phyloP scores from a whole-genome alignment of 1,284 basidiomycete species.

The Pholiota adiposa region DNA sequence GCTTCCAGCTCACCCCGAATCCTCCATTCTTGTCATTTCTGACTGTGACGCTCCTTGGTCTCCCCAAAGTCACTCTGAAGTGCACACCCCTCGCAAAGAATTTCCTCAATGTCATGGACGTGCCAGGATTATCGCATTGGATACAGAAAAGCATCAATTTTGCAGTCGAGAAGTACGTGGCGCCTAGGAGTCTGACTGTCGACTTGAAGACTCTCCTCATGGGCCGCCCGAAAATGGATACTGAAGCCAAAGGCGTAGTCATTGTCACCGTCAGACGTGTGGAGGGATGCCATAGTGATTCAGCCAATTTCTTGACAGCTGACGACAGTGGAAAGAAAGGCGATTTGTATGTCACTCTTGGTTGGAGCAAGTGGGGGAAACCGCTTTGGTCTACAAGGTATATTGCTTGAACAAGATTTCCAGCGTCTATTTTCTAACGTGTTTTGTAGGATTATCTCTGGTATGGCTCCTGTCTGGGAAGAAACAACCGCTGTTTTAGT shows the following conservation, averaged over 20 bases:
- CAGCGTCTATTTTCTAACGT: neutral
- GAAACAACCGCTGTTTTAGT: constrained; percentile 75
- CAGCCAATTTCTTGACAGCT: constrained; percentile 30
- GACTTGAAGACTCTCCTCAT: constrained; percentile 71
- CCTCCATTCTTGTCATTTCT: constrained; percentile 56
- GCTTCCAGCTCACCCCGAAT: constrained; percentile 82
- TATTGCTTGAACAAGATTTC: neutral
- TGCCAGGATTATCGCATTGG: constrained; percentile 79
- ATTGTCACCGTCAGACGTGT: no score
- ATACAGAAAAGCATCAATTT: constrained; percentile 79
- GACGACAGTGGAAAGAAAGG: constrained; percentile 41
- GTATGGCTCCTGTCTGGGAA: constrained; percentile 76
- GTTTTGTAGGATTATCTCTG: constrained; percentile 56
- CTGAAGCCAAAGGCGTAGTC: no score
- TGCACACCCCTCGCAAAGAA: constrained; percentile 69
- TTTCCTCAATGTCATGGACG: constrained; percentile 81
- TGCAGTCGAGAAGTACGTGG: constrained; percentile 62
- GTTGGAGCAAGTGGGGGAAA: no score
- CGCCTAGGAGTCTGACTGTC: constrained; percentile 75
- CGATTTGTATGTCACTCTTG: no score
- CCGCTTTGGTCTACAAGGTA: constrained; percentile 73
- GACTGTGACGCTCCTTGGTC: constrained; percentile 76
- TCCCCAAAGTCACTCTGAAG: no score
- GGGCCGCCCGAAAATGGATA: no score
- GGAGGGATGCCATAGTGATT: constrained; percentile 57